A percentile compares a stretch with the other conserved stretches of the same genome.
Evolutionary conservation across 2,329 filamentous ascomycete genomes (phyloP).

Genomic region (Albifimbria verrucaria): DNA sequence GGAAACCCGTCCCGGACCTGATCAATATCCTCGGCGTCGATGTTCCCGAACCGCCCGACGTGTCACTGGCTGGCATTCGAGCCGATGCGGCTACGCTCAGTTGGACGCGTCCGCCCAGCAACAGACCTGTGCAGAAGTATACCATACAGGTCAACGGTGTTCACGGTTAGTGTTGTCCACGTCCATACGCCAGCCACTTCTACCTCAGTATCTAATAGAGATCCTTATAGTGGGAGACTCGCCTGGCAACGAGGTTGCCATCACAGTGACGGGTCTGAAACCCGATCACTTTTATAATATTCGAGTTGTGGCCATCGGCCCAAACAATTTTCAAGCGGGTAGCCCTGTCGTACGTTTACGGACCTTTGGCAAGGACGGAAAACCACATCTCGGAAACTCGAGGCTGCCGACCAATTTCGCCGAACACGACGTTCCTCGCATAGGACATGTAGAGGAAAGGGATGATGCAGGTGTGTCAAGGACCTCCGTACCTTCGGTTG

Average conservation of each 20-base stretch:
- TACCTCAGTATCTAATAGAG: neutral
- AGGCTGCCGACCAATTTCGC: conserved; percentile 55
- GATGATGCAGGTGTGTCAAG: conserved; percentile 45
- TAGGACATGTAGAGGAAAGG: conserved; percentile 37
- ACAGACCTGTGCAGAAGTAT: conserved; percentile 75
- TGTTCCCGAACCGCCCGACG: conserved; percentile 83
- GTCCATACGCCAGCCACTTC: neutral
- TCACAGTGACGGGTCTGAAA: conserved; percentile 83
- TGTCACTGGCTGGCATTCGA: conserved; percentile 86
- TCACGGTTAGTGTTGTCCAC: conserved; percentile 59
- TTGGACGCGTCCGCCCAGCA: conserved; percentile 73
- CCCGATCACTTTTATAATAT: conserved; percentile 91
- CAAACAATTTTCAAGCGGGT: conserved; percentile 87
- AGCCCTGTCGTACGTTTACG: conserved; percentile 81
- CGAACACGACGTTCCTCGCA: conserved; percentile 45
- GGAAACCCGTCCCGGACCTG: conserved; percentile 86
- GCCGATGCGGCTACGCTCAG: conserved; percentile 84
- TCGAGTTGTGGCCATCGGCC: conserved; percentile 85
- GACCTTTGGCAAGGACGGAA: conserved; percentile 66
- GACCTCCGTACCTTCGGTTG: conserved; percentile 53
- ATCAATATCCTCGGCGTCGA: conserved; percentile 91
- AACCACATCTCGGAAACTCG: conserved; percentile 55
- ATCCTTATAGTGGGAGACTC: conserved; percentile 73
- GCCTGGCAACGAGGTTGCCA: conserved; percentile 50
- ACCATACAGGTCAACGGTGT: conserved; percentile 92